phyloP scores from a whole-genome alignment of 495 filamentous ascomycete species.

The Baudoinia panamericana region DNA sequence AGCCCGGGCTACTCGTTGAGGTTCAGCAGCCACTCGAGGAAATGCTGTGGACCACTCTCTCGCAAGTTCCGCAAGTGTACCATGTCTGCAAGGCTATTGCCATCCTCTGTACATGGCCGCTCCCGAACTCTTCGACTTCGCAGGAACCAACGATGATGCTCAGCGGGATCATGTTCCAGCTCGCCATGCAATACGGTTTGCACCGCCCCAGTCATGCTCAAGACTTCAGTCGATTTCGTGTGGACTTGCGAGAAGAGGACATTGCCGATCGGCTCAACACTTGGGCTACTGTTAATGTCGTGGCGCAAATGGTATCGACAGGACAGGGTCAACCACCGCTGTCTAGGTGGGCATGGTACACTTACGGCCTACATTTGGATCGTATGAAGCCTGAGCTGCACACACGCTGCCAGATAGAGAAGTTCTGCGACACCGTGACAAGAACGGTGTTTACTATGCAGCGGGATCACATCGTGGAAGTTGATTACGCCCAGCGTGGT shows the following conservation, averaged over 20 bases:
- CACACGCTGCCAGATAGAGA: conserved; percentile 61
- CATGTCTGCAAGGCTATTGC: conserved; percentile 86
- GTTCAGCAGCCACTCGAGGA: conserved; percentile 60
- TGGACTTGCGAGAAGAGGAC: conserved; percentile 74
- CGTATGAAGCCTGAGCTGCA: conserved; percentile 16
- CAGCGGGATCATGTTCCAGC: conserved; percentile 82
- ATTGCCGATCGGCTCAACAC: conserved; percentile 74
- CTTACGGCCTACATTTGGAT: conserved; percentile 19
- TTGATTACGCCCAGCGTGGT: conserved; percentile 18
- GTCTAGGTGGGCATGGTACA: conserved; percentile 43
- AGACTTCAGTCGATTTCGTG: conserved; percentile 72
- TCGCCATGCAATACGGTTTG: conserved; percentile 79
- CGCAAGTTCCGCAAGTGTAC: conserved; percentile 72
- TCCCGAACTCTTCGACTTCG: conserved; percentile 75
- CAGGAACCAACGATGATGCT: conserved; percentile 84
- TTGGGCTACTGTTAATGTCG: conserved; percentile 87
- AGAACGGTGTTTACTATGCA: conserved; percentile 63
- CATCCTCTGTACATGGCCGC: conserved; percentile 79
- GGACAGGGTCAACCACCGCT: conserved; percentile 83
- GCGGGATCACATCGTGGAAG: conserved; percentile 20
- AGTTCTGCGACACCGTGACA: conserved; percentile 75
- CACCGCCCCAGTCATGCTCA: conserved; percentile 82
- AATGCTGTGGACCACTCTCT: conserved; percentile 69
- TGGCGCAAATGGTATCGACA: conserved; percentile 76
- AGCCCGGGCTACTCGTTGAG: conserved; percentile 52